Base-by-base conservation (phyloP, 1,284 basidiomycete genomes). In the Pyrrhoderma lamaoense region DNA sequence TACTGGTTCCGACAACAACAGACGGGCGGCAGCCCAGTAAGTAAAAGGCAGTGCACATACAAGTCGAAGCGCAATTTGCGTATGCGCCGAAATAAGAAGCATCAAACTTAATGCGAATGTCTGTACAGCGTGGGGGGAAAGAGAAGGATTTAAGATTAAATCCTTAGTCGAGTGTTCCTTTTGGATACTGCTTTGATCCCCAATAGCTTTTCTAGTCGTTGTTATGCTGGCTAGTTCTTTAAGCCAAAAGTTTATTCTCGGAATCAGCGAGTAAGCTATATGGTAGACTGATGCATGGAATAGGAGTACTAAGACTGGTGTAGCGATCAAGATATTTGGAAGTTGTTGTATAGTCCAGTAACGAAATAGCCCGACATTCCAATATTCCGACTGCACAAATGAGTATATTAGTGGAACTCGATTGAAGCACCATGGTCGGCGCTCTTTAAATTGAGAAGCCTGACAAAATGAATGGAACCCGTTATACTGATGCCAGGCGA, bases 291-390 rank as follows among this genome's bases (percentile, higher is more conserved):
- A 68, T 55, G 73, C 76, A 5, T 66, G 56, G 23, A 82, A 65
- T 3, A 85, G 70, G 3, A 80, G 69, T 31, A 67, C 38, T 42
- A 91, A 71, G 0, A 88, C 77, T 0, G 95, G 95, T 0, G 79
- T 62, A 1, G 89, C 84, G 38, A 98, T 73, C 47, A 87, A 53
- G 64, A 98, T 89, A 67, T 98, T 97, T 27, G 95, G 95, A 1
- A 91, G 57, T 64, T 98, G 94, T 23, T 77, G 68, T 3, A 72
- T 52, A 0, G 84, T 82, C 93, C 93, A 99, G 67, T 99, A 98
- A 0, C 75, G 77, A 52, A 97, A 67, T 55, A 93, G 79, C 3
- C 93, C 93, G 55, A 80, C 73, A 64, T 90, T 75, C 94, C 95
- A 99, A n/a, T 40, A 40, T 22, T 78, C 71, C 0, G 69, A 67